These are phyloP conservation scores for Fusarium neocosmosporiellum DNA, from an alignment of 2,329 filamentous ascomycete genomes.

Conservation along the genomic window DNA sequence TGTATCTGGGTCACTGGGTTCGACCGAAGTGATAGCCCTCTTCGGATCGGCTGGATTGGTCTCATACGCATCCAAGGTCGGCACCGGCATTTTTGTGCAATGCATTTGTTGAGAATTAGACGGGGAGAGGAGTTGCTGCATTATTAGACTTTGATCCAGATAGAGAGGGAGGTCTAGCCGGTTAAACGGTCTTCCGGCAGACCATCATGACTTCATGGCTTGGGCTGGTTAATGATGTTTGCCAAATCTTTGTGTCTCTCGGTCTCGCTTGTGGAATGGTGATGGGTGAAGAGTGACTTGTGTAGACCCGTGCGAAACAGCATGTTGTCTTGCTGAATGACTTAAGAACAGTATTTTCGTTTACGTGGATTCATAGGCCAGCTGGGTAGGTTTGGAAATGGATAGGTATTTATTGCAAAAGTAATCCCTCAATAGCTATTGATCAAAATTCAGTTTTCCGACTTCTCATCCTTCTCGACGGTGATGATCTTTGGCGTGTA, in stretches of 20 bases:
- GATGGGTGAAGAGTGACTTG: conserved; percentile 6
- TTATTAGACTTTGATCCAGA: conserved; percentile 55
- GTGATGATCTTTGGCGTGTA: conserved; percentile 71
- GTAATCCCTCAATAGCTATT: background rate
- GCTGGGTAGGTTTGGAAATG: background rate
- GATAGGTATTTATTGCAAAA: background rate
- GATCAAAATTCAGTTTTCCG: conserved; percentile 2
- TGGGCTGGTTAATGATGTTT: conserved; percentile 51
- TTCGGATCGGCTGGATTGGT: conserved; percentile 36
- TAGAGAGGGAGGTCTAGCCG: conserved; percentile 49
- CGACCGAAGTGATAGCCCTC: conserved; percentile 34
- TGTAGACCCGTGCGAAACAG: background rate
- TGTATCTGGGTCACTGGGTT: conserved; percentile 37
- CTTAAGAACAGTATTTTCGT: background rate
- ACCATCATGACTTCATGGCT: conserved; percentile 50
- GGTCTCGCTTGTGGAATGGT: conserved; percentile 19
- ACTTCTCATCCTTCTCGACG: conserved; percentile 59
- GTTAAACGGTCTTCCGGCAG: conserved; percentile 43
- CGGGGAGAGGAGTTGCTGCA: conserved; percentile 52
- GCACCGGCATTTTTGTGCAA: conserved; percentile 46
- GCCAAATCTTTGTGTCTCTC: conserved; percentile 17
- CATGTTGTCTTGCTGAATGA: background rate
- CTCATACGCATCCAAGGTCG: conserved; percentile 45
- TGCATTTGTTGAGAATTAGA: conserved; percentile 53
- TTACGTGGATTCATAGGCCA: background rate